Evolutionary conservation across 805 yeast genomes (phyloP).

Genomic region (Blastobotrys peoriensis): DNA sequence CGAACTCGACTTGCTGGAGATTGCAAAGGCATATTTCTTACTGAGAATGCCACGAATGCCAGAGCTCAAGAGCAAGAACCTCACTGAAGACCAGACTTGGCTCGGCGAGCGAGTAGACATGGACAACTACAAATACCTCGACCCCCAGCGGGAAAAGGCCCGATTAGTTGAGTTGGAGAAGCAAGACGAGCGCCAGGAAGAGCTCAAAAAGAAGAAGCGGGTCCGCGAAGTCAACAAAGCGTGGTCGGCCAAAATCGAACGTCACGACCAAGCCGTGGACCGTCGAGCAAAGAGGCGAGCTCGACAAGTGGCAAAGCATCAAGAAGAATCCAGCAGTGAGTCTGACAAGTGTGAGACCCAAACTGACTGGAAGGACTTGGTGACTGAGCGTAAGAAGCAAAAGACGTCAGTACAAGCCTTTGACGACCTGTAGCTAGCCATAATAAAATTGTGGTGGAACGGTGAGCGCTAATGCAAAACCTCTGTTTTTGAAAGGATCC

Average conservation of each 20-base stretch:
- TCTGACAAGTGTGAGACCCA: slow-evolving; percentile 40
- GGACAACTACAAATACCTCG: slow-evolving; percentile 60
- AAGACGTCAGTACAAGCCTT: slow-evolving; percentile 34
- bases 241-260: slow-evolving; percentile 70
- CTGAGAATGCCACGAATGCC: slow-evolving; percentile 92
- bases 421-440: slow-evolving; percentile 19
- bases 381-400: slow-evolving; percentile 57
- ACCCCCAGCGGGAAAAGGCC: slow-evolving; percentile 54
- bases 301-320: slow-evolving; percentile 51
- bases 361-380: slow-evolving; percentile 84
- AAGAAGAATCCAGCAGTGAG: slow-evolving; percentile 32
- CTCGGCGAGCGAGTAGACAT: slow-evolving; percentile 56
- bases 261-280: slow-evolving; percentile 53
- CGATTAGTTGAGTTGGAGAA: slow-evolving; percentile 52
- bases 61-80: slow-evolving; percentile 53
- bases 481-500: slow-evolving; percentile 43
- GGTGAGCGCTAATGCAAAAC: too few species aligned
- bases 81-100: slow-evolving; percentile 70
- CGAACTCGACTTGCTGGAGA: slow-evolving; percentile 60
- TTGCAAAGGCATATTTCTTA: slow-evolving; percentile 74
- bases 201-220: slow-evolving; percentile 26
- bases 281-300: slow-evolving; percentile 66
- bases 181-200: slow-evolving; percentile 27
- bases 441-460: not conserved
- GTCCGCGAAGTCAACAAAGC: slow-evolving; percentile 49